Conservation (phyloP, 805 yeast genomes). For the Kodamaea restingae region DNA sequence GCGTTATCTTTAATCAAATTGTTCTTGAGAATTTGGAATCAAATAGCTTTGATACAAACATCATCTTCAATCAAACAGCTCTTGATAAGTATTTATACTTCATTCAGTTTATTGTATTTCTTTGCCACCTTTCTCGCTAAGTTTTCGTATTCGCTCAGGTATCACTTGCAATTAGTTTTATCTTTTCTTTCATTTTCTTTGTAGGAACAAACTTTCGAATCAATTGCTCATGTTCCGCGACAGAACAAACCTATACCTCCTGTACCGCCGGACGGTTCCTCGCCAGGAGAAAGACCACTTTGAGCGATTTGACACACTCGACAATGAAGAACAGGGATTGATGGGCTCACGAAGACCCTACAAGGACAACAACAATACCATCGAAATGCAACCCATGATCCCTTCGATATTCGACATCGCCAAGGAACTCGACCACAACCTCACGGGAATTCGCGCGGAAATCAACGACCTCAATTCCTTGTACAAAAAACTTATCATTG, state of each 20-base stretch:
- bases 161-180: no score
- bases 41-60: no score
- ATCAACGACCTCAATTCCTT: conserved; percentile 60
- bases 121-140: no score
- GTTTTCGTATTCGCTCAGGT: background rate
- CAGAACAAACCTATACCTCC: conserved; percentile 84
- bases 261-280: conserved; percentile 86
- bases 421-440: conserved; percentile 61
- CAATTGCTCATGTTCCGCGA: conserved; percentile 95
- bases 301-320: conserved; percentile 34
- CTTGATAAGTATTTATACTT: no score
- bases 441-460: conserved; percentile 49
- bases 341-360: conserved; percentile 31
- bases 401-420: conserved; percentile 77
- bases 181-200: background rate
- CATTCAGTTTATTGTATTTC: no score
- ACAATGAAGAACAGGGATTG: conserved; percentile 60
- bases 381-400: conserved; percentile 64
- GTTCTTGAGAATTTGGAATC: no score
- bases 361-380: conserved; percentile 25
- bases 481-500: conserved; percentile 79
- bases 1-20: no score
- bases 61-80: no score
- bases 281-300: conserved; percentile 34
- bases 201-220: no score